A percentile compares a stretch with the other conserved stretches of the same genome.
Evolutionary conservation across 2,329 filamentous ascomycete species (phyloP).

Genomic region (Xylaria sp.): DNA sequence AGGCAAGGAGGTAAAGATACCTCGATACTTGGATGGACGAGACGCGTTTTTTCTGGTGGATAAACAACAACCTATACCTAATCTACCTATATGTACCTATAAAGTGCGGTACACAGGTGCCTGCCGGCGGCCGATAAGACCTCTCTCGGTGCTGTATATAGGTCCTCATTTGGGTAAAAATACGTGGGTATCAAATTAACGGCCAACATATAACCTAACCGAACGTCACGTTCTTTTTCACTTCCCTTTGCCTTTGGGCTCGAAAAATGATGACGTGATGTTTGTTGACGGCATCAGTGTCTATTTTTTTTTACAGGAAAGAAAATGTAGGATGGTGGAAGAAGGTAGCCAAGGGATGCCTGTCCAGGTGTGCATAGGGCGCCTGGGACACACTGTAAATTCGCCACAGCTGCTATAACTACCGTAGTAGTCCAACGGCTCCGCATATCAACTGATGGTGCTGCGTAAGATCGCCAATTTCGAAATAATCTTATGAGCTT

Average conservation of each 20-base stretch:
- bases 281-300: background rate
- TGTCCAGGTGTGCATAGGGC: background rate
- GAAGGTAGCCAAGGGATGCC: slow-evolving; percentile 2
- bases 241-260: background rate
- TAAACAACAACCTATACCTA: too few species aligned
- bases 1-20: background rate
- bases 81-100: background rate
- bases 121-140: slow-evolving; percentile 16
- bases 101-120: background rate
- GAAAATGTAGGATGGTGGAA: background rate
- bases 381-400: background rate
- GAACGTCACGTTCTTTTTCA: background rate
- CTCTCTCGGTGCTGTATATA: background rate
- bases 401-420: background rate
- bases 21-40: slow-evolving; percentile 14
- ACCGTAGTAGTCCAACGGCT: background rate
- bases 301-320: background rate
- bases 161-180: background rate
- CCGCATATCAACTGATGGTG: background rate
- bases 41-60: slow-evolving; percentile 25
- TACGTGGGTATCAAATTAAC: background rate
- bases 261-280: slow-evolving; percentile 1
- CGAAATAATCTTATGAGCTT: background rate
- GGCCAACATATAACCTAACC: background rate
- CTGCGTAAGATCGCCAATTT: background rate